Base-by-base conservation (phyloP, 441 rosid genomes). In the Omphalea diandra region DNA sequence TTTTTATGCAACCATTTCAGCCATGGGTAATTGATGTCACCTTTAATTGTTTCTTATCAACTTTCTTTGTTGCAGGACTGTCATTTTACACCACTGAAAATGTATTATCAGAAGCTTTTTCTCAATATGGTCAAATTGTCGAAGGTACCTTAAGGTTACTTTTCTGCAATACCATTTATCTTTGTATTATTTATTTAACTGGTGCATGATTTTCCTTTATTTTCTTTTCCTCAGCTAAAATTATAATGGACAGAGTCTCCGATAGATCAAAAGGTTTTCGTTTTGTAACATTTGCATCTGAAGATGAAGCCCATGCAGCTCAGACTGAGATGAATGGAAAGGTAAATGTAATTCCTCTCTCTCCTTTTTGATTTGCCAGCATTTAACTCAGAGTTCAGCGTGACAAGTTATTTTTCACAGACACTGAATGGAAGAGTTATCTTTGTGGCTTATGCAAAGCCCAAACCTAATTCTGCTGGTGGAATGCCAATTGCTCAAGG, bases 191-290 rank as follows among this genome's bases (percentile, higher is more conserved):
- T 73, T 56, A 3, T 36, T 35, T 43, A 14, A n/a, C 44, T 35
- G 22, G 55, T 32, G 1, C 12, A 7, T 31, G 47, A 50, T 58
- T 29, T 68, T 33, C n/a, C 38, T 24, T 33, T 14, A 4, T 46
- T 27, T 38, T 11, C 14, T 15, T 73, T 68, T 54, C 40, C 11
- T 41, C 90, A 94, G 97, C 97, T 18, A 85, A 85, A 77, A 65
- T 94, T 63, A 71, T 92, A 0, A 71, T 64, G 73, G 98, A 94
- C 72, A 85, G 87, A 83, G 81, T 82, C 67, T 77, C 90, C 0
- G 85, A 86, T 17, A 87, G 78, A 83, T 82, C 97, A 3, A 92
- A 94, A 82, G 99, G 97, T 27, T 94, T 90, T 50, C 96, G 97
- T 10, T 94, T 94, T 70, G 93, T 91, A 59, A 88, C 97, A 24